phyloP scores from a whole-genome alignment of 805 yeast species.

The Kazachstania taianensis region DNA sequence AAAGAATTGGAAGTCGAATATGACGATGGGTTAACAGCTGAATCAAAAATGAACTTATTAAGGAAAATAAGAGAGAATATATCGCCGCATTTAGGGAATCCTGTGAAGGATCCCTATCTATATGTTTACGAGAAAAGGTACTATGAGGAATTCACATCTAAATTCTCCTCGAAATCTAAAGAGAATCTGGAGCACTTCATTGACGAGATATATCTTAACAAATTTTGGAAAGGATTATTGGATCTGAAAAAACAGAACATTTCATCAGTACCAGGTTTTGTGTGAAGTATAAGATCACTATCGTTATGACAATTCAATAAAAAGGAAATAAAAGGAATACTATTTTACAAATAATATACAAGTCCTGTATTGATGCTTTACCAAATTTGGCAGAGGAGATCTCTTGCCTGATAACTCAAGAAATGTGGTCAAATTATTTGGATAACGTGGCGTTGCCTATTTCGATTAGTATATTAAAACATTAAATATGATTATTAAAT shows the following conservation, averaged over 20 bases:
- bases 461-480: too few species aligned
- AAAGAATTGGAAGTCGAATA: slow-evolving; percentile 22
- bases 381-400: slow-evolving; percentile 5
- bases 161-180: slow-evolving; percentile 8
- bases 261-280: neutral
- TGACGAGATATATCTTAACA: too few species aligned
- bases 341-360: too few species aligned
- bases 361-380: too few species aligned
- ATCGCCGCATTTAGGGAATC: slow-evolving; percentile 9
- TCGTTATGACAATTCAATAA: too few species aligned
- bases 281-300: too few species aligned
- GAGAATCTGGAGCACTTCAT: slow-evolving; percentile 9
- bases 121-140: slow-evolving; percentile 7
- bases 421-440: too few species aligned
- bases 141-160: slow-evolving; percentile 10
- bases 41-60: slow-evolving; percentile 12
- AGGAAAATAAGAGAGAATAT: slow-evolving; percentile 9
- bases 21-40: slow-evolving; percentile 7
- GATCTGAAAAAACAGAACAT: slow-evolving; percentile 5
- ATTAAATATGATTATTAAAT: too few species aligned
- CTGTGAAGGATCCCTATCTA: slow-evolving; percentile 22
- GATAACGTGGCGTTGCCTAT: too few species aligned
- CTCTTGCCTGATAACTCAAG: slow-evolving; percentile 3
- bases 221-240: slow-evolving; percentile 6
- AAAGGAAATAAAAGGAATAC: too few species aligned